Evolutionary conservation across 1,284 basidiomycete species (phyloP), one percentile per base, ranked within the genome.

Genomic region (Puccinia novopanici): DNA sequence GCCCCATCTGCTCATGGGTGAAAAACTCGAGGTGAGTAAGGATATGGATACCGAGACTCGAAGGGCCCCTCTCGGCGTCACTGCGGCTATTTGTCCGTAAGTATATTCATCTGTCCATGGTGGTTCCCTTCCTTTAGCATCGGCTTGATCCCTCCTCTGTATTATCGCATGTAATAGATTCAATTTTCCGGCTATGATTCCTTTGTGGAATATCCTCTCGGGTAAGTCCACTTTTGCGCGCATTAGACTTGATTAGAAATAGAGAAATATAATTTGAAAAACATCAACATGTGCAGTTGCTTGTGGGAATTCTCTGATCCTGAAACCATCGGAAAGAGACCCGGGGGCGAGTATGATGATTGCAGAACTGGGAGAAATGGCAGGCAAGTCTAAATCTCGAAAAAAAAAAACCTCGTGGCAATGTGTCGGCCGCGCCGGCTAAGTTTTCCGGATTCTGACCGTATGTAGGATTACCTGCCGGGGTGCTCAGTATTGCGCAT

Each of bases 301-400:
- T n/a, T 93, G 93, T 5, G 95, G 96, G 73, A 99, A 99, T 86
- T 95, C 96, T 0, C 89, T 98, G 67, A 89, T 99, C 82, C 88
- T 98, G 83, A 99, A 99, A 86, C 96, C 96, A 27, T 96, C 94
- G 1, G 96, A 98, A 86, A 91, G 96, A 42, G 95, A 97, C 85
- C 96, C 96, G 27, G 95, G 95, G 81, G 96, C 96, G 12, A 92
- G 94, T 22, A 95, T 97, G 92, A 96, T 99, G 83, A 94, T 99
- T 83, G 94, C 95, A 57, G 95, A 98, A 86, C 89, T 98, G 8
- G 94, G 93, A 84, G 90, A 93, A 86, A 90, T 90, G 81, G 94
- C 95, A 87, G 92, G 88, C 81, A 81, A 84, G 83, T 86, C 83
- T 74, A n/a, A 22, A 22, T 24, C 27, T 57, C 63, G 13, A 83